Evolutionary conservation across 164 flowering plant species (phyloP), one percentile per base, ranked within the genome.

Genomic region (Magnolia sinica): DNA sequence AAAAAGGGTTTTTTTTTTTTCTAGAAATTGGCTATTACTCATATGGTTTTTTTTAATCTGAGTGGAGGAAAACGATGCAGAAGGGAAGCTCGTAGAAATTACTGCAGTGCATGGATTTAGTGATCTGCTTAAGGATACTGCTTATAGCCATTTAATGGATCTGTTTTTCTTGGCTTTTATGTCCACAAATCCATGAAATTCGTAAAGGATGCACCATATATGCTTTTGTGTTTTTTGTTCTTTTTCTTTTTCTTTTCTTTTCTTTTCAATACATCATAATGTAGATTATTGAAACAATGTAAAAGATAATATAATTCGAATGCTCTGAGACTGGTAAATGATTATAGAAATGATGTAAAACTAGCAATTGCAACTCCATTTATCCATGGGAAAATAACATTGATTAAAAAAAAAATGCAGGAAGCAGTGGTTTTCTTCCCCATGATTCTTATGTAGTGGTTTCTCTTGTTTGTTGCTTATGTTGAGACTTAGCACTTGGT

Each of bases 101-200:
- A 50, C 61, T 69, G 74, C 50, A 23, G 87, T 75, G 19, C 78
- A 77, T 24, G 76, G 82, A 45, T 76, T 89, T 73, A 22, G 84
- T 49, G 79, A 82, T 72, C 83, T 81, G 74, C 76, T 93, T 82
- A 87, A 91, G 84, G 92, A 93, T 80, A 86, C 87, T 82, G 87
- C 94, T 75, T 93, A 73, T 79, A 93, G 98, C 84, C 99, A 91
- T 88, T 81, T 95, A 77, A 90, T 95, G 97, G 99, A 95, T 93
- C 98, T 91, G 71, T 52, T 14, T 52, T 52, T 27, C 27, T 14
- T 52, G 13, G 14, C 58, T 14, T 52, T 8, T 52, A 14, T 52
- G 58, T 14, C 58, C 14, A 14, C 14, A 52, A 14, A 52, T 8
- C 14, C 14, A 8, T 8, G 58, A 14, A 52, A 8, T 52, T 52